Percentiles rank a stretch among this genome's conserved stretches.
Conservation (phyloP, 805 yeast species). For the Cyberlindnera nakhonratchasimensis region DNA sequence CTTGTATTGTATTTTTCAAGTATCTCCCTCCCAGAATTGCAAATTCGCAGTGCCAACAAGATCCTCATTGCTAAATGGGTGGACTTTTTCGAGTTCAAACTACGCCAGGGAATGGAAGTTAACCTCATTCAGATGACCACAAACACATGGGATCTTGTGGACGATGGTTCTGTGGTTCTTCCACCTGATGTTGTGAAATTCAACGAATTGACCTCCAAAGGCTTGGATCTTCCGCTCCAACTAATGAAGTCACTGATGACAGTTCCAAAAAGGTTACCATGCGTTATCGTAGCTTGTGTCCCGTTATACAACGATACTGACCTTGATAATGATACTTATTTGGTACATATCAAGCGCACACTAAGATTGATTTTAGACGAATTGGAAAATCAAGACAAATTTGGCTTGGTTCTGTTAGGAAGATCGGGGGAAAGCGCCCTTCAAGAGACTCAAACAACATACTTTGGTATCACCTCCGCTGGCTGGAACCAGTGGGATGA, state of each 20-base stretch:
- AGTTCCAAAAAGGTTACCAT: constrained; percentile 36
- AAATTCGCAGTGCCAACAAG: constrained; percentile 30
- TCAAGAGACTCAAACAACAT: constrained; percentile 37
- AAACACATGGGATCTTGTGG: constrained; percentile 45
- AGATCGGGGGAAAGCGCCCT: constrained; percentile 37
- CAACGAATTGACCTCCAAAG: constrained; percentile 35
- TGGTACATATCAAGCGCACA: constrained; percentile 22
- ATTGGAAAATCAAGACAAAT: constrained; percentile 36
- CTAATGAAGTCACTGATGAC: constrained; percentile 38
- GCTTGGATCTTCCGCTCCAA: constrained; percentile 40
- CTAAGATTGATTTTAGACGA: constrained; percentile 29
- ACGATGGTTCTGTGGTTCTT: constrained; percentile 29
- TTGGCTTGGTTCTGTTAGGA: constrained; percentile 49
- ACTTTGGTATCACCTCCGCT: constrained; percentile 42
- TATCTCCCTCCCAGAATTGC: constrained; percentile 43
- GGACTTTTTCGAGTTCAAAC: constrained; percentile 24
- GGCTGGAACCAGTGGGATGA: constrained; percentile 50
- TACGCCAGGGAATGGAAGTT: constrained; percentile 13
- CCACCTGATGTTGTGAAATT: constrained; percentile 40
- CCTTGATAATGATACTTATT: constrained; percentile 31
- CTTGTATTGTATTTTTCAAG: constrained; percentile 38
- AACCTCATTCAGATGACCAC: constrained; percentile 47
- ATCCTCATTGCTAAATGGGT: constrained; percentile 42
- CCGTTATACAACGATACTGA: constrained; percentile 35
- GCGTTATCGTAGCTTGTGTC: constrained; percentile 42